Base-by-base conservation (phyloP, 352 stramenopile genomes). In the Phytophthora palmivora region DNA sequence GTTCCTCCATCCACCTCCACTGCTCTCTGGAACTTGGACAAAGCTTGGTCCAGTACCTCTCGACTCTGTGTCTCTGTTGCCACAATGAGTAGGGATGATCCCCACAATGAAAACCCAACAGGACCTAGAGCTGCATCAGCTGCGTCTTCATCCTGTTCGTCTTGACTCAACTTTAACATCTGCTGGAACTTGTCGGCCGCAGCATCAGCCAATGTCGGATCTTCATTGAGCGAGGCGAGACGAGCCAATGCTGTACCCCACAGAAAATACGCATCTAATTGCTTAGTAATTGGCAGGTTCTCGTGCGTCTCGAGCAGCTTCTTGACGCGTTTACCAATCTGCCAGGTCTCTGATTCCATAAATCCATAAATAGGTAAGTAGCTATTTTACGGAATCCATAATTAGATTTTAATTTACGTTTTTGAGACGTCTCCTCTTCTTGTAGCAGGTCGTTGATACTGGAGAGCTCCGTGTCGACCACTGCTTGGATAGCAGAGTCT, bases 251-350 rank as follows among this genome's bases (percentile, higher is more conserved):
- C 86, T 5, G 84, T 91, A 28, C 86, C 86, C 86, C 86, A 95
- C 18, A 95, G 55, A 58, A 92, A 95, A 58, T 82, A 88, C 21
- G 84, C 84, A 53, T 95, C 85, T 37, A 92, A 59, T 43, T 82
- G 73, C 58, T 92, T 84, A 21, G 67, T 46, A 44, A 67, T 68
- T 9, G 70, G 58, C 68, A 95, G 77, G 5, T 56, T 30, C 19
- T 78, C 76, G 51, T 91, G 66, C 36, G 42, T 63, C 50, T 95
- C 86, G 57, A 95, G 75, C 42, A 93, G 65, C 57, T 78, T 82
- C 67, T 95, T 95, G 37, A 95, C 69, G 6, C 86, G 77, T 64
- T 95, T 95, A 42, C 86, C 84, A 55, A 95, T 91, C 71, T 91
- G 82, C 84, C 86, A 95, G 11, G 84, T 93, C 48, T 95, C 86